Evolutionary conservation across 1,139 yeast genomes (phyloP).

Genomic region (Nadsonia commutata): DNA sequence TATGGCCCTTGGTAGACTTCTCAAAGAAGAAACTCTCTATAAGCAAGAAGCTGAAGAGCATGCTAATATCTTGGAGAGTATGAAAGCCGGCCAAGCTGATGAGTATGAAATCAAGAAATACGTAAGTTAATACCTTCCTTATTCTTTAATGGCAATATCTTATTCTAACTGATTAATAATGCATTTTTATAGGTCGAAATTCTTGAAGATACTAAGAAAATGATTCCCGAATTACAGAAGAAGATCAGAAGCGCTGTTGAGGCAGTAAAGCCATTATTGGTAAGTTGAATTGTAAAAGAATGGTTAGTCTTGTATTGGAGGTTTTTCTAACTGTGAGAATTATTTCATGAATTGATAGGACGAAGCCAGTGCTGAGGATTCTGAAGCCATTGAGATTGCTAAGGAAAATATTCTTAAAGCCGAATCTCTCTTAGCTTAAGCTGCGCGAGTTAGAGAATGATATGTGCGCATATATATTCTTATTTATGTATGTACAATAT

Average conservation of each 20-base stretch:
- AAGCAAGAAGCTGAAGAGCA: conserved; percentile 52
- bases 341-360: conserved; percentile 25
- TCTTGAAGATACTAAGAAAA: conserved; percentile 50
- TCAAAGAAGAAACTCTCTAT: conserved; percentile 59
- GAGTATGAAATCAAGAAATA: conserved; percentile 59
- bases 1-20: conserved; percentile 55
- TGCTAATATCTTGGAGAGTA: conserved; percentile 29
- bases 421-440: conserved; percentile 14
- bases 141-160: neutral
- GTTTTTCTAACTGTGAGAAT: conserved; percentile 1
- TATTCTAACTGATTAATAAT: neutral
- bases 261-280: conserved; percentile 30
- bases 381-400: conserved; percentile 23
- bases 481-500: too few relatives aligned
- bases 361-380: conserved; percentile 31
- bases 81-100: conserved; percentile 34
- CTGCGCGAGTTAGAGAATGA: too few relatives aligned
- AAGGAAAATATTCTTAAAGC: conserved; percentile 21
- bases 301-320: too few relatives aligned
- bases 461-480: too few relatives aligned
- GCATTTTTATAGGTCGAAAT: conserved; percentile 34
- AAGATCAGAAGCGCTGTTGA: conserved; percentile 38
- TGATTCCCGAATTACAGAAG: conserved; percentile 46
- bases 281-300: conserved; percentile 10
- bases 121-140: conserved; percentile 15